Evolutionary conservation across 2,329 filamentous ascomycete genomes (phyloP).

Genomic region (Aspergillus persii): DNA sequence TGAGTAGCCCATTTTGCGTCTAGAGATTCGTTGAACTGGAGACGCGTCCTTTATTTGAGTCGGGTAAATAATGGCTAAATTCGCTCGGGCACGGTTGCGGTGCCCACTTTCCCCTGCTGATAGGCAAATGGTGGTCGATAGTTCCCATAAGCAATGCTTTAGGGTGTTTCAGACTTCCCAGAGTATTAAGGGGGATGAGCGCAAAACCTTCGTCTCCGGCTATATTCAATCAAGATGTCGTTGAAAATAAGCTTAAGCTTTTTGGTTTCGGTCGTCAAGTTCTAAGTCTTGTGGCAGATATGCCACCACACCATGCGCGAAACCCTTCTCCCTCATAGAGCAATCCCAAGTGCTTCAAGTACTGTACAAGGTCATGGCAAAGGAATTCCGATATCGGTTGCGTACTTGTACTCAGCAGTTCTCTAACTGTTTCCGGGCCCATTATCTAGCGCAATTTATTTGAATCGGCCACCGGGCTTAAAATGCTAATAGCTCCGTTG

Average conservation of each 20-base stretch:
- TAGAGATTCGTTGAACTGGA: neutral
- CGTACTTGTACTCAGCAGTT: neutral
- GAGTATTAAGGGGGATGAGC: neutral
- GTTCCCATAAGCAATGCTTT: neutral
- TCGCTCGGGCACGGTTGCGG: neutral
- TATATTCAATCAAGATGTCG: neutral
- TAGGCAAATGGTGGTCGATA: neutral
- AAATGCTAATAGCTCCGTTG: neutral
- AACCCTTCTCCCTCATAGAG: neutral
- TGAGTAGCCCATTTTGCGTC: neutral
- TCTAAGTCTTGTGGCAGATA: neutral
- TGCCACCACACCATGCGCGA: neutral
- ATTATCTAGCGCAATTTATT: neutral
- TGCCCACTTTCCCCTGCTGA: neutral
- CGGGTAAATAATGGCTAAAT: neutral
- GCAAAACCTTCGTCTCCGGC: neutral
- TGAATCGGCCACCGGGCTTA: neutral
- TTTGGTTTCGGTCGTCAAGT: neutral
- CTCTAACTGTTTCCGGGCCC: neutral
- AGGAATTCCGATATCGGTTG: neutral
- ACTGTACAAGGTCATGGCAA: neutral
- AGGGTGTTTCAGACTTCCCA: neutral
- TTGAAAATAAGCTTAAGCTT: neutral
- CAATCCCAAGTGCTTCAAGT: neutral
- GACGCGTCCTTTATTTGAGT: neutral